Evolutionary conservation across 495 filamentous ascomycete genomes (phyloP), one percentile per base, ranked within the genome.

Genomic region (Sordaria brevicollis): DNA sequence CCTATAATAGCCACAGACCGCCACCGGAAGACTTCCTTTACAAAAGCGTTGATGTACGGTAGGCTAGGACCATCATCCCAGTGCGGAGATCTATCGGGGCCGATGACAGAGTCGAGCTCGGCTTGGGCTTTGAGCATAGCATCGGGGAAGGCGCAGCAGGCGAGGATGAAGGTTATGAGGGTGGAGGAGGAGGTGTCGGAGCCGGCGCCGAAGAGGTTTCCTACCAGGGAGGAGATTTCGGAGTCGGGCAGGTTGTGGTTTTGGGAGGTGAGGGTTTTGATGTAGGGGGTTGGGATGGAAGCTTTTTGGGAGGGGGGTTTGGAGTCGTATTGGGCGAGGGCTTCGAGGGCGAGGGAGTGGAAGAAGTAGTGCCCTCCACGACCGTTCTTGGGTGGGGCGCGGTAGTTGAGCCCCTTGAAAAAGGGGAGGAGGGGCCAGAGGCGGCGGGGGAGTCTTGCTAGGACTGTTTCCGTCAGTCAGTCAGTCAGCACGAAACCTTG

Each of bases 1-100:
- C 88, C 89, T 65, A 89, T 83, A 65, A 84, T 88, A 13, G 87
- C 86, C 7, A 90, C 86, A 10, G 88, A 88, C 2, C 87, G 75
- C 88, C 88, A 91, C 19, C 89, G 80, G 5, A 91, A 79, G 6
- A 87, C 86, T 72, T 91, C 89, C 70, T 88, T 90, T 25, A 88
- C 84, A 9, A 89, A 83, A 0, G 86, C 86, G 67, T 80, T 82
- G 69, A 87, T 77, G 72, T 90, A 91, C 1, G 89, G 88, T 7
- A 91, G 77, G 17, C 81, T 80, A 1, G 82, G 79, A 36, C 83
- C 80, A 74, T 91, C 89, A 38, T 84, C 83, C 82, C 87, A 89
- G 67, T 75, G 81, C 2, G 89, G 89, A 21, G 83, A 83, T 3
- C 89, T 79, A 15, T 77, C 68, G 1, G 80, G 72, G 13, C 88